Base-by-base conservation (phyloP, 1,284 basidiomycete genomes). In the Boletus calvinii region DNA sequence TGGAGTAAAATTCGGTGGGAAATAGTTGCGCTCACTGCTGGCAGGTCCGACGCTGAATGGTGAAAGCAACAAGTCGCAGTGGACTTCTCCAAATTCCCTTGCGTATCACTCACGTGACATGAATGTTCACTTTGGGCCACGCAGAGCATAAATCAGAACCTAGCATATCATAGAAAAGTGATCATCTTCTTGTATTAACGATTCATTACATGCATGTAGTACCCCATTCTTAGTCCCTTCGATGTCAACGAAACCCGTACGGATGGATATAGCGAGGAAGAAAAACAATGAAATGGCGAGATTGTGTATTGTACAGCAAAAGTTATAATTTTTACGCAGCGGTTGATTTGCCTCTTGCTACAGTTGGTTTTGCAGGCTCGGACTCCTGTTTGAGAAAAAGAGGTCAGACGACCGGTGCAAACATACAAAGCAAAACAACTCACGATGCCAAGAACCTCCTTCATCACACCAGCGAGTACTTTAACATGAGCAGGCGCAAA, bases 401-500 rank as follows among this genome's bases (percentile, higher is more conserved):
- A 15, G 2, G 17, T 59, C 20, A 62, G 47, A 35, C 17, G 7
- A 40, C 18, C 4, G 22, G 40, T 18, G 6, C 31, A 13, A 29
- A 41, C 39, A n/a, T 3, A 4, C 9, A 39, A 26, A 38, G 10
- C 40, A 18, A 30, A 4, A 17, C 11, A 15, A 51, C 63, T 52
- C 37, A 63, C 61, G 17, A 55, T 52, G 6, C 58, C 56, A 29
- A 64, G 49, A 48, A 58, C 34, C n/a, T 61, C 65, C 46, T 67
- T 69, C 40, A 68, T 46, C 37, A 65, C 61, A 0, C 57, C 52
- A 18, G 66, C 65, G 1, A 66, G 66, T 4, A 60, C 59, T 29
- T 66, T 66, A 15, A 67, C 66, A 31, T 68, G 59, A 8, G 65
- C 65, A 40, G 66, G 65, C 2, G 63, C 58, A 38, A 66, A 68